Evolutionary conservation across 306 rosid species (phyloP), one percentile per base, ranked within the genome.

Genomic region (Sesbania bispinosa): DNA sequence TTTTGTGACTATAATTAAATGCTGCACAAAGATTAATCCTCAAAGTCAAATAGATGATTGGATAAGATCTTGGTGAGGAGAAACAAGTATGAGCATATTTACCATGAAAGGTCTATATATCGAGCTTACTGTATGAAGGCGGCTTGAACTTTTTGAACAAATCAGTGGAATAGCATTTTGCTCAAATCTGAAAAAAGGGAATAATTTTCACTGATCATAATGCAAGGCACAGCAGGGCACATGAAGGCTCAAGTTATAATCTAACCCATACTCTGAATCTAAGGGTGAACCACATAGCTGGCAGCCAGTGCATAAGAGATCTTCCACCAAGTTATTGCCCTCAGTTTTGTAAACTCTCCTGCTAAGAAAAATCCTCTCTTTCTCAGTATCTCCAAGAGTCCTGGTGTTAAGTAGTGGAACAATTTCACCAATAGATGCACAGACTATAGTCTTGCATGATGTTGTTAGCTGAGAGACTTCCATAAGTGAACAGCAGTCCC

Each of bases 71-170:
- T 23, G 46, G 16, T 43, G 38, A 79, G 55, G 33, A 55, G 61
- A 80, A 62, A 35, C 47, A 60, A 61, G 6, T 5, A 61, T 20
- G 33, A 72, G 70, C 19, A 78, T 69, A 42, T 46, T 39, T 85
- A 93, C 96, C 98, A 90, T 79, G 75, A 93, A 86, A 69, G 97
- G 97, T 77, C 88, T 88, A 75, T 93, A 93, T 62, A 93, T 86
- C 39, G 51, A 81, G 83, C 82, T 60, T 60, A 88, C 69, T 23
- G 69, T 71, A 75, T 93, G 98, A 75, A 77, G 82, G 21, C 77
- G 86, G 68, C 73, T 82, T 18, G 86, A 84, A 80, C 90, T 87
- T 80, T 90, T 70, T 4, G 83, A 81, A 74, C 98, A 93, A 67
- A 73, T 80, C 5, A 79, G 80, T 47, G 90, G 86, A 71, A 63